Conservation (phyloP, 805 yeast species). For the Candida ponderosae region DNA sequence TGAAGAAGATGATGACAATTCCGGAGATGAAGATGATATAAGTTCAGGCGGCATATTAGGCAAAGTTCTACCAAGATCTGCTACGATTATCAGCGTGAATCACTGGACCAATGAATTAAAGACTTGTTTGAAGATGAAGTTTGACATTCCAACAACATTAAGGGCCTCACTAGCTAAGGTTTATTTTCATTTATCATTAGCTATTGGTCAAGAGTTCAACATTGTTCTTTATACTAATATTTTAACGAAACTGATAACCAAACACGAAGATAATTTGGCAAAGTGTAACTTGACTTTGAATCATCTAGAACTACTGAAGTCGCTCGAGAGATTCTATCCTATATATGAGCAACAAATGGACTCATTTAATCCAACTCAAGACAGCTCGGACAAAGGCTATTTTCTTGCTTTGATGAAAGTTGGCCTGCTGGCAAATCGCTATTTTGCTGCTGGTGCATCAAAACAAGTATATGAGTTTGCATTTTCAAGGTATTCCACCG, state of each 20-base stretch:
- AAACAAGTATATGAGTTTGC: slow-evolving; percentile 43
- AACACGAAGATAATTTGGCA: slow-evolving; percentile 21
- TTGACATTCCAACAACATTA: slow-evolving; percentile 64
- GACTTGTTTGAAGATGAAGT: slow-evolving; percentile 70
- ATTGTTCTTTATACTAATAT: slow-evolving; percentile 53
- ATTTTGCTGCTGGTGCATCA: slow-evolving; percentile 39
- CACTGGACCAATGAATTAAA: slow-evolving; percentile 86
- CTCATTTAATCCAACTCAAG: slow-evolving; percentile 21
- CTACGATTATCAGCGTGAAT: slow-evolving; percentile 65
- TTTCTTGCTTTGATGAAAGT: slow-evolving; percentile 41
- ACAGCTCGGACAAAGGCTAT: slow-evolving; percentile 36
- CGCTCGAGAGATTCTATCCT: slow-evolving; percentile 29
- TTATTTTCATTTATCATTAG: slow-evolving; percentile 62
- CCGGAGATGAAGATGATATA: slow-evolving; percentile 27
- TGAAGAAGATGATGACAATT: slow-evolving; percentile 28
- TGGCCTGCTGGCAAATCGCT: slow-evolving; percentile 45
- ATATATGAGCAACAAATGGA: slow-evolving; percentile 43
- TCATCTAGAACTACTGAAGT: slow-evolving; percentile 24
- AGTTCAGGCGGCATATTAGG: slow-evolving; percentile 40
- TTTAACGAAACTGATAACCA: slow-evolving; percentile 47
- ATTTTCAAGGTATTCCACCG: slow-evolving; percentile 43
- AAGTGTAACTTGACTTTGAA: slow-evolving; percentile 26
- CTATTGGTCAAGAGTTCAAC: slow-evolving; percentile 63
- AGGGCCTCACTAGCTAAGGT: slow-evolving; percentile 58
- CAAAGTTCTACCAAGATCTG: slow-evolving; percentile 55